These are phyloP conservation scores for Haematococcus sp. DNA, from an alignment of 139 green algal species.

Conservation along the genomic window DNA sequence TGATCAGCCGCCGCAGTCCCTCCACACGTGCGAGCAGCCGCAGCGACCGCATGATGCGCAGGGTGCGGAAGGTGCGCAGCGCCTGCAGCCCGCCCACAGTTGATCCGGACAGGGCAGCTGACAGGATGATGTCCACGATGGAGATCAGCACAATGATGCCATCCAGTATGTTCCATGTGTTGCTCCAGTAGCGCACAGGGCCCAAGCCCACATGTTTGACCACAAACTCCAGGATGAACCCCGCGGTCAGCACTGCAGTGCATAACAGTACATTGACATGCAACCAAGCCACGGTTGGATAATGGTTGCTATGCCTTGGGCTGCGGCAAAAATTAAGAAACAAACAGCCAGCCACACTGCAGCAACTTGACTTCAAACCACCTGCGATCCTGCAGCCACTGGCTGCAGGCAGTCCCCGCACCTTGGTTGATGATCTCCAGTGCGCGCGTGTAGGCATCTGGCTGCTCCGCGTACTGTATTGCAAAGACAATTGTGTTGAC, in stretches of 20 bases:
- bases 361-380: too few relatives aligned
- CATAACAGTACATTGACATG: too few relatives aligned
- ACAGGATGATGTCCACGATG: conserved; percentile 27
- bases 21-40: conserved; percentile 29
- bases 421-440: too few relatives aligned
- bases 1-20: conserved; percentile 14
- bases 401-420: too few relatives aligned
- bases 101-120: conserved; percentile 8
- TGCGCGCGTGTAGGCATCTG: too few relatives aligned
- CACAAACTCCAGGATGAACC: conserved; percentile 48
- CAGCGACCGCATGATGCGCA: conserved; percentile 41
- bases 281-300: too few relatives aligned
- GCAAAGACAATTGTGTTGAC: too few relatives aligned
- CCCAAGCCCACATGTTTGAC: conserved; percentile 26
- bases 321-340: too few relatives aligned
- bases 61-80: neutral
- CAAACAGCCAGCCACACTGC: too few relatives aligned
- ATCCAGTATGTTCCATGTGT: conserved; percentile 58
- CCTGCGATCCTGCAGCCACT: too few relatives aligned
- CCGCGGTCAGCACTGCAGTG: conserved; percentile 27
- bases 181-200: conserved; percentile 48
- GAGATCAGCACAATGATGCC: conserved; percentile 39
- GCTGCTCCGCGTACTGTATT: too few relatives aligned
- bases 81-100: neutral
- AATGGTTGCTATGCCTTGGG: too few relatives aligned